These are phyloP conservation scores for Pouteria campechiana DNA, from an alignment of 179 eudicot species.

Conservation along the genomic window DNA sequence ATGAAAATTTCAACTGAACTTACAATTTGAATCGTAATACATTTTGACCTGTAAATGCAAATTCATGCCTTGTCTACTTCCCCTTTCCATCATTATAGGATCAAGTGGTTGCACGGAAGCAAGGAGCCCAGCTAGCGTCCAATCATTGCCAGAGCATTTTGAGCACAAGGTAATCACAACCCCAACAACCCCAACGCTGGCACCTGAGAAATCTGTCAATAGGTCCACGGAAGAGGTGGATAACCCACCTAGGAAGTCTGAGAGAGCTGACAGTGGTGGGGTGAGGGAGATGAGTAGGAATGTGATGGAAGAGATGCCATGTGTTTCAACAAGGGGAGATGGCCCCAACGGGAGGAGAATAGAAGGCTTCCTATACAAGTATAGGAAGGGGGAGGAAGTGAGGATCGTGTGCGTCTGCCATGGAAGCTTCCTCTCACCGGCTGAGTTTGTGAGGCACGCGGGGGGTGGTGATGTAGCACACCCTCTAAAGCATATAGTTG, in stretches of 20 bases:
- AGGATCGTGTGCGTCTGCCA: constrained; percentile 29
- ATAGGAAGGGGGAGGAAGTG: constrained; percentile 13
- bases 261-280: background rate
- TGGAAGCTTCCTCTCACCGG: constrained; percentile 23
- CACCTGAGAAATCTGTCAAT: background rate
- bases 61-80: no score
- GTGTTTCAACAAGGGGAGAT: constrained; percentile 14
- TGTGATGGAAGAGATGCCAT: constrained; percentile 18
- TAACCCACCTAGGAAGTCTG: background rate
- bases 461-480: constrained; percentile 23
- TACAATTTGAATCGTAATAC: no score
- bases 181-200: background rate
- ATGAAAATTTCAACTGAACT: no score
- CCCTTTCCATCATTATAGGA: constrained; percentile 10
- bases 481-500: constrained; percentile 22
- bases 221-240: background rate
- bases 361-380: constrained; percentile 22
- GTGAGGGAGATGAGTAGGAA: constrained; percentile 5
- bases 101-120: constrained; percentile 6
- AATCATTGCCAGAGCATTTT: constrained; percentile 3
- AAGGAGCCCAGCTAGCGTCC: constrained; percentile 7
- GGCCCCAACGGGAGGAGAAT: constrained; percentile 17
- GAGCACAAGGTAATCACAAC: background rate
- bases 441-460: constrained; percentile 28
- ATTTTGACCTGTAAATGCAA: no score